Base-by-base conservation (phyloP, 768 basidiomycete species). In the Exidia glandulosa region DNA sequence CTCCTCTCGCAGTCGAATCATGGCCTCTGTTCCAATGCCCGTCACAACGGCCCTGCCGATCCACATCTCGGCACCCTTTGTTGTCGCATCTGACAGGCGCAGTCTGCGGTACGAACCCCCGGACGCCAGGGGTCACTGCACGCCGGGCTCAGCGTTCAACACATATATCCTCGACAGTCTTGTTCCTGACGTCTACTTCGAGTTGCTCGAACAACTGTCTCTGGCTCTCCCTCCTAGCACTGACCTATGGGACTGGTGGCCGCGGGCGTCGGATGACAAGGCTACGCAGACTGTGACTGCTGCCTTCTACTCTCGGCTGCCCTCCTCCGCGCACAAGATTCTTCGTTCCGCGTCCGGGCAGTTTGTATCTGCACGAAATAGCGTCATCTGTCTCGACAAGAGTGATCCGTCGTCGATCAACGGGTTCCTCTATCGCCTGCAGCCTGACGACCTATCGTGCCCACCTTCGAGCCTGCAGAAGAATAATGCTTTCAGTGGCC, bases 101-200 rank as follows among this genome's bases (percentile, higher is more conserved):
- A 19, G 19, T 6, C 32, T 60, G 54, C 59, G 59, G 10, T 55
- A 19, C 27, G 59, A 60, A 34, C 50, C 59, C 4, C 50, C 59
- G 14, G 50, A 56, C 16, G 52, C 52, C 3, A 30, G 30, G 2
- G 29, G 56, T 25, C n/a, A 56, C 6, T 32, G 36, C 33, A 19
- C 60, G 7, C 3, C 41, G 16, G 60, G 57, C n/a, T 32, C 30
- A 16, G 10, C 41, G 16, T 61, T 29, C 57, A 61, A 61, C 32
- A 5, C 31, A 27, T 57, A 32, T 13, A 10, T 61, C 16, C 56
- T 61, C n/a, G 37, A 61, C 19, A 57, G 45, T 12, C 14, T 57
- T 6, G 33, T 57, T 23, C 56, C 60, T 1, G 19, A 19, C 16
- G 56, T 57, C 13, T 61, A 61, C 37, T 2, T 61, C 3, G 16